These are phyloP conservation scores for Nakazawaea molendinolei DNA, from an alignment of 805 yeast genomes.

Conservation along the genomic window DNA sequence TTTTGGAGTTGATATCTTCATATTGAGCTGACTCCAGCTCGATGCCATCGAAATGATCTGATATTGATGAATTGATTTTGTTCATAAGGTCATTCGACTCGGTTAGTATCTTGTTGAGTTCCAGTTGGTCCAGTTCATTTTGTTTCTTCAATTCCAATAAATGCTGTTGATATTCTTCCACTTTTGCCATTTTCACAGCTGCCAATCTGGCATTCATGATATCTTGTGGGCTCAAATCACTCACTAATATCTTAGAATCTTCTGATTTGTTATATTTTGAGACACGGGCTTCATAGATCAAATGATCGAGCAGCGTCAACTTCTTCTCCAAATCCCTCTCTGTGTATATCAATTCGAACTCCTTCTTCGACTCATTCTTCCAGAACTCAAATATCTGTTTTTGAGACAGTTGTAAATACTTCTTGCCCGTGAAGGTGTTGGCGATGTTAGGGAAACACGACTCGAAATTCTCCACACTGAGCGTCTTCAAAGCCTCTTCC, in stretches of 20 bases:
- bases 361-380: slow-evolving; percentile 33
- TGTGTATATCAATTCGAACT: slow-evolving; percentile 39
- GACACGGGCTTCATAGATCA: slow-evolving; percentile 31
- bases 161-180: slow-evolving; percentile 14
- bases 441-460: slow-evolving; percentile 40
- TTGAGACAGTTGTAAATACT: slow-evolving; percentile 35
- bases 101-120: not conserved
- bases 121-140: slow-evolving; percentile 12
- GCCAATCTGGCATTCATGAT: slow-evolving; percentile 16
- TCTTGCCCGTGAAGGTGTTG: slow-evolving; percentile 29
- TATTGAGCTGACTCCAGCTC: slow-evolving; percentile 1
- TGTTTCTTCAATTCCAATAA: slow-evolving; percentile 14
- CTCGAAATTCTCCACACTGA: slow-evolving; percentile 35
- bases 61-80: not conserved
- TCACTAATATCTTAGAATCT: slow-evolving; percentile 13
- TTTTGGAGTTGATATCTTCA: slow-evolving; percentile 5
- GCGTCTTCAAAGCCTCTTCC: slow-evolving; percentile 36
- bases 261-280: slow-evolving; percentile 12
- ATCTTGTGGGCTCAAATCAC: slow-evolving; percentile 18
- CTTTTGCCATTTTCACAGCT: slow-evolving; percentile 13
- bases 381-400: slow-evolving; percentile 39
- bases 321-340: slow-evolving; percentile 38
- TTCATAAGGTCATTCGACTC: slow-evolving; percentile 4
- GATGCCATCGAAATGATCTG: slow-evolving; percentile 4
- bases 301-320: slow-evolving; percentile 40